phyloP scores from a whole-genome alignment of 805 yeast species.

The Monosporozyma siamensis region DNA sequence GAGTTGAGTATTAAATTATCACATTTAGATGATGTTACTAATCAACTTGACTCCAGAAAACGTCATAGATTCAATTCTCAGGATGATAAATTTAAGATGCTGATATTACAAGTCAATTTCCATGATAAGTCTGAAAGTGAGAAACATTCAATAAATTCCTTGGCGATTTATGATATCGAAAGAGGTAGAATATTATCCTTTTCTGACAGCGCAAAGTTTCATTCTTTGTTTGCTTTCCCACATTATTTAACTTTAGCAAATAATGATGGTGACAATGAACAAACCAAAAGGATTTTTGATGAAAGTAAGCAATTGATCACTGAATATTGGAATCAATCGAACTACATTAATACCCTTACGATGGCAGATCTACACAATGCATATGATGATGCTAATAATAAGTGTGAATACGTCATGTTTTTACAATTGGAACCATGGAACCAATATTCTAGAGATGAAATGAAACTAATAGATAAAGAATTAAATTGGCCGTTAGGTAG shows the following conservation, averaged over 20 bases:
- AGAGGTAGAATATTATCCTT: constrained; percentile 53
- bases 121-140: constrained; percentile 41
- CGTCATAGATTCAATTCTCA: constrained; percentile 26
- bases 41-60: constrained; percentile 14
- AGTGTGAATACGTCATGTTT: constrained; percentile 65
- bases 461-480: constrained; percentile 63
- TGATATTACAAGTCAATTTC: constrained; percentile 28
- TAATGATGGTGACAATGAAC: constrained; percentile 33
- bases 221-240: constrained; percentile 52
- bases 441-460: constrained; percentile 38
- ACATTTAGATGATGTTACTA: constrained; percentile 15
- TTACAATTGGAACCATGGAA: constrained; percentile 61
- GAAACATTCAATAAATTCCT: constrained; percentile 40
- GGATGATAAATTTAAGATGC: constrained; percentile 33
- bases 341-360: constrained; percentile 34
- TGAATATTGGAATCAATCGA: constrained; percentile 37
- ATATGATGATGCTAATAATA: constrained; percentile 29
- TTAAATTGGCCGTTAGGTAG: constrained; percentile 65
- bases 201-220: constrained; percentile 55
- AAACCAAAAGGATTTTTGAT: constrained; percentile 33
- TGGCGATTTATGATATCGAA: constrained; percentile 58
- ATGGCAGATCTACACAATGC: constrained; percentile 35
- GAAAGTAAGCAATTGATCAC: constrained; percentile 37
- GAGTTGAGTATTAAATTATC: constrained; percentile 18
- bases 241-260: constrained; percentile 37